phyloP scores from a whole-genome alignment of 108 stramenopile species.

The Cyclotella baltica region DNA sequence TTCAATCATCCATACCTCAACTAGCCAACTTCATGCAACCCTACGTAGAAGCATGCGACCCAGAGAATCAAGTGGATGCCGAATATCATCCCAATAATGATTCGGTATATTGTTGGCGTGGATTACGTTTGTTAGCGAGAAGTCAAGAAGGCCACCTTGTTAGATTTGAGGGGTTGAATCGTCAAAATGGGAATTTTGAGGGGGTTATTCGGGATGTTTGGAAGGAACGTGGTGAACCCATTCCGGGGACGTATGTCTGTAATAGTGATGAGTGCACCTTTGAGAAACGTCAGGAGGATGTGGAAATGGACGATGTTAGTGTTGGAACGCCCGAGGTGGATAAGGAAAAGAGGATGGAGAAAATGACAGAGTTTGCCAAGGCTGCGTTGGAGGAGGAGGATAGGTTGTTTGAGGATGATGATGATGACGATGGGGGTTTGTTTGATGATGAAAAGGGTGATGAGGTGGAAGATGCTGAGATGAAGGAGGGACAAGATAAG shows the following conservation, averaged over 20 bases:
- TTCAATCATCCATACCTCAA: slow-evolving; percentile 37
- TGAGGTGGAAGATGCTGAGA: background rate
- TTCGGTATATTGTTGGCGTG: slow-evolving; percentile 79
- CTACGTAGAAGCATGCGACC: slow-evolving; percentile 85
- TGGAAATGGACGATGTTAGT: slow-evolving; percentile 47
- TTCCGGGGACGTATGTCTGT: slow-evolving; percentile 56
- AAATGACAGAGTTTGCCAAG: slow-evolving; percentile 43
- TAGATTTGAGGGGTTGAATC: slow-evolving; percentile 40
- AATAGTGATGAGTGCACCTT: slow-evolving; percentile 11
- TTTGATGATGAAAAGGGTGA: background rate
- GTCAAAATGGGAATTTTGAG: slow-evolving; percentile 74
- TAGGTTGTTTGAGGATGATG: slow-evolving; percentile 30
- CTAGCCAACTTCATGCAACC: slow-evolving; percentile 68
- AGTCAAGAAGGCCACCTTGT: slow-evolving; percentile 52
- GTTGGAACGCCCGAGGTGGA: slow-evolving; percentile 40
- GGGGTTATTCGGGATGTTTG: slow-evolving; percentile 68
- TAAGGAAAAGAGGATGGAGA: slow-evolving; percentile 33
- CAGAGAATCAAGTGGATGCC: slow-evolving; percentile 83
- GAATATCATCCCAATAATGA: slow-evolving; percentile 87
- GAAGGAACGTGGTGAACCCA: slow-evolving; percentile 61
- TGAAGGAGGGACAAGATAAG: background rate
- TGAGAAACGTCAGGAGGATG: slow-evolving; percentile 10
- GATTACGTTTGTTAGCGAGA: slow-evolving; percentile 69
- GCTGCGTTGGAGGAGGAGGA: slow-evolving; percentile 50
- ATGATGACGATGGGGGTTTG: background rate